Evolutionary conservation across 257 asterid species (phyloP).

Genomic region (Prunella vulgaris): DNA sequence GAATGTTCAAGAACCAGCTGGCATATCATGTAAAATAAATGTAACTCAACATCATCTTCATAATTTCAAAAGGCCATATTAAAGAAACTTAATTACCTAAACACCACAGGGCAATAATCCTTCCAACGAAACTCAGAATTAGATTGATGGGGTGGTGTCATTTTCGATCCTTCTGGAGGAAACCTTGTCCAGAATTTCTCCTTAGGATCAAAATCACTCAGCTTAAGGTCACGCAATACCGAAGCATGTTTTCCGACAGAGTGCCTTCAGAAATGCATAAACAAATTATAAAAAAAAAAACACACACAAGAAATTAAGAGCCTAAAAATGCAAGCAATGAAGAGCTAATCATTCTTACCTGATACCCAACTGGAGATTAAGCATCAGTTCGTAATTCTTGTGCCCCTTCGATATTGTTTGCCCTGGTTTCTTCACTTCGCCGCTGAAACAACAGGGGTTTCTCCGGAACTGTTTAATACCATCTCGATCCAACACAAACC

Average conservation of each 20-base stretch:
- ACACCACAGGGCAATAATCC: conserved; percentile 69
- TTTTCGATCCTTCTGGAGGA: conserved; percentile 58
- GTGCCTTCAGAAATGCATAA: conserved; percentile 35
- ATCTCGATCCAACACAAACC: conserved; percentile 30
- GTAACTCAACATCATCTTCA: neutral
- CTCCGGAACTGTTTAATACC: conserved; percentile 47
- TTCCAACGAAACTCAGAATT: conserved; percentile 63
- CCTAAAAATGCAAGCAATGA: neutral
- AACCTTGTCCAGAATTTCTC: conserved; percentile 69
- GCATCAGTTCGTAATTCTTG: conserved; percentile 64
- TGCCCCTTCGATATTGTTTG: conserved; percentile 56
- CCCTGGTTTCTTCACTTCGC: conserved; percentile 57
- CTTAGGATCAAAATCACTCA: conserved; percentile 55
- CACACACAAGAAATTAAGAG: neutral
- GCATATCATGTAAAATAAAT: too few species aligned
- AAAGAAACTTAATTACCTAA: conserved; percentile 37
- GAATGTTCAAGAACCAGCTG: neutral
- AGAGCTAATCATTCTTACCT: conserved; percentile 26
- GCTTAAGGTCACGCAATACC: conserved; percentile 35
- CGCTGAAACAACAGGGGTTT: conserved; percentile 41
- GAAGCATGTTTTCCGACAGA: conserved; percentile 65
- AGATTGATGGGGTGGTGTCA: conserved; percentile 67
- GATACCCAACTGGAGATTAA: conserved; percentile 60
- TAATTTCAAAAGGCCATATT: neutral
- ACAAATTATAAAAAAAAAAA: conserved; percentile 15